A percentile compares a stretch with the other conserved stretches of the same genome.
phyloP scores from a whole-genome alignment of 169 alveolate species.

The Plasmodium gonderi region DNA sequence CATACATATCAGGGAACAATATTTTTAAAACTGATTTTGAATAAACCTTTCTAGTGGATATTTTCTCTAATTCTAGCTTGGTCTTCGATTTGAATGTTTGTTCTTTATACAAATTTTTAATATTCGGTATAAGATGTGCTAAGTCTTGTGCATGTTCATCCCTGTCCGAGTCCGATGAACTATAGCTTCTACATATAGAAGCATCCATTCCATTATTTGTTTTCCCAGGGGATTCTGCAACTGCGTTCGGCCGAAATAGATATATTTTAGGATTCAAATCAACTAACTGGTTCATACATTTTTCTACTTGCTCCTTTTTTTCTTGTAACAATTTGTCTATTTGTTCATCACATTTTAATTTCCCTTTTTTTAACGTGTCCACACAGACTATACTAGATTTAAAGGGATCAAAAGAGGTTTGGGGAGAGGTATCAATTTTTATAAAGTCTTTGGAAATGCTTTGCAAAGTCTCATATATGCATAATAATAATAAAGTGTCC shows the following conservation, averaged over 20 bases:
- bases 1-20: slow-evolving; percentile 52
- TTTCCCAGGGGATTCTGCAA: neutral
- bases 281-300: slow-evolving; percentile 35
- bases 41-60: slow-evolving; percentile 45
- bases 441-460: slow-evolving; percentile 14
- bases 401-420: slow-evolving; percentile 39
- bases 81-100: slow-evolving; percentile 64
- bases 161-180: slow-evolving; percentile 9
- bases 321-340: slow-evolving; percentile 24
- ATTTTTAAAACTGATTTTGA: slow-evolving; percentile 52
- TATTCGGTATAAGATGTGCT: slow-evolving; percentile 48
- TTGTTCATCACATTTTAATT: slow-evolving; percentile 22
- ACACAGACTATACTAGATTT: slow-evolving; percentile 38
- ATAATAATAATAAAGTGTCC: slow-evolving; percentile 41
- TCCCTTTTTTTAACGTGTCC: slow-evolving; percentile 41
- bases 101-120: slow-evolving; percentile 38
- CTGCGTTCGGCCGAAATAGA: neutral
- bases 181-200: neutral
- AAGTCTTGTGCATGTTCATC: slow-evolving; percentile 28
- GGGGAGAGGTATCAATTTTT: slow-evolving; percentile 11
- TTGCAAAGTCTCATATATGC: slow-evolving; percentile 50
- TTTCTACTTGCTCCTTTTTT: slow-evolving; percentile 53
- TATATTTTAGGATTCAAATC: slow-evolving; percentile 67
- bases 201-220: neutral
- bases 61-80: slow-evolving; percentile 45